These are phyloP conservation scores for Phoenix roebelenii DNA, from an alignment of 176 grass and related monocot genomes.

Conservation along the genomic window DNA sequence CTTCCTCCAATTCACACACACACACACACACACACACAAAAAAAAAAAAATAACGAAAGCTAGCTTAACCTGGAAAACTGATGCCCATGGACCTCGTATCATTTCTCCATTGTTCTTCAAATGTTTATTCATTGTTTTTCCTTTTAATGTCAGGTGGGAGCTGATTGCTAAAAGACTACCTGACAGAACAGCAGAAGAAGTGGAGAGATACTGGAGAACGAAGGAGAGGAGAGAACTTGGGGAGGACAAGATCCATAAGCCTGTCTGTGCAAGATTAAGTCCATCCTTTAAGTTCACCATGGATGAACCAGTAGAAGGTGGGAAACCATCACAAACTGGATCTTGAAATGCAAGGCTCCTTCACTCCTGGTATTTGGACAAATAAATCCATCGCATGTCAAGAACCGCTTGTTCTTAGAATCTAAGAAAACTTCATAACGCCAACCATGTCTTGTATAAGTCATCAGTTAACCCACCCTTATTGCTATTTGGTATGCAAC, in stretches of 20 bases:
- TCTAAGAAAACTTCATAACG: too few species aligned
- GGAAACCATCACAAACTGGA: background rate
- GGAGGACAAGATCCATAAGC: background rate
- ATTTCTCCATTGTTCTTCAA: background rate
- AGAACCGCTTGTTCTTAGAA: too few species aligned
- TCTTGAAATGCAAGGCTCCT: too few species aligned
- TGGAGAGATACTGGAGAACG: background rate
- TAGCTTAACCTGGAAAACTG: background rate
- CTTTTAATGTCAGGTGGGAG: background rate
- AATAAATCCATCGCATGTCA: too few species aligned
- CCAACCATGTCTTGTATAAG: too few species aligned
- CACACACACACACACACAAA: too few species aligned
- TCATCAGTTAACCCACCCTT: too few species aligned
- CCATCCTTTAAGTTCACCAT: background rate
- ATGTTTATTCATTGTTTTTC: background rate
- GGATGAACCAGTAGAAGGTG: background rate
- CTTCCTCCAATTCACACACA: too few species aligned
- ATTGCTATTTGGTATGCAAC: too few species aligned
- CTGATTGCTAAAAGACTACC: background rate
- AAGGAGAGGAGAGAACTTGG: background rate
- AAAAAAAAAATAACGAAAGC: too few species aligned
- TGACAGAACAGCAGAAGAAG: background rate
- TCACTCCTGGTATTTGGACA: too few species aligned
- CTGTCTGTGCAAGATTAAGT: background rate
- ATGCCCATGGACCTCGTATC: background rate